Conservation (phyloP, 345 rosid genomes). For the Chamaenerion angustifolium region DNA sequence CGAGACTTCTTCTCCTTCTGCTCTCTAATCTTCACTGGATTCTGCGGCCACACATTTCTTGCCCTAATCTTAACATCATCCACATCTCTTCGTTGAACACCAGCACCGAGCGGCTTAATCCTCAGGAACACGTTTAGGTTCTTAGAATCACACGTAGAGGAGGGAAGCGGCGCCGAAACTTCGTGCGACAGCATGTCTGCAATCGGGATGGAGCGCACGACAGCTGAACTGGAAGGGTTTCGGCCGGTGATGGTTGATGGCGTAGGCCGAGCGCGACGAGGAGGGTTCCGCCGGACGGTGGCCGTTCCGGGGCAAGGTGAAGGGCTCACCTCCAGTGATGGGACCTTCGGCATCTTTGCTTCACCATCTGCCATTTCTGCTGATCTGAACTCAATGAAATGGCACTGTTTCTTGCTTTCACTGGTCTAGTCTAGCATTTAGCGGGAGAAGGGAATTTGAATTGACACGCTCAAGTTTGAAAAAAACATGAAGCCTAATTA, state of each 20-base stretch:
- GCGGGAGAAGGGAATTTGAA: too few relatives aligned
- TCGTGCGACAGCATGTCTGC: slow-evolving; percentile 44
- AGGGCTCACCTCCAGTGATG: slow-evolving; percentile 13
- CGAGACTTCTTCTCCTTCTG: slow-evolving; percentile 23
- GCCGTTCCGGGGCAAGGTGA: slow-evolving; percentile 34
- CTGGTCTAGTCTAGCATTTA: too few relatives aligned
- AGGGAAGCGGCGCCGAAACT: slow-evolving; percentile 12
- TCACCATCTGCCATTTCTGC: too few relatives aligned
- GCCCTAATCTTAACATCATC: slow-evolving; percentile 7
- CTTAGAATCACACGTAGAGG: slow-evolving; percentile 11
- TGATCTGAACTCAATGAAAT: too few relatives aligned
- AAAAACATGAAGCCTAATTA: too few relatives aligned
- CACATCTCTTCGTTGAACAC: not conserved
- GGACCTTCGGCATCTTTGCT: too few relatives aligned
- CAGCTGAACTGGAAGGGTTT: slow-evolving; percentile 7
- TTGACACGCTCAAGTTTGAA: too few relatives aligned
- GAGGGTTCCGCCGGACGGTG: slow-evolving; percentile 69
- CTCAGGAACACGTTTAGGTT: slow-evolving; percentile 59
- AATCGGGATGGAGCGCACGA: slow-evolving; percentile 44
- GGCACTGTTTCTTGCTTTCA: too few relatives aligned
- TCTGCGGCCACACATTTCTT: slow-evolving; percentile 57
- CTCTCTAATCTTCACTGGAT: slow-evolving; percentile 24
- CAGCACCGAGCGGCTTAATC: slow-evolving; percentile 27
- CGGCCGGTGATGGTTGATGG: slow-evolving; percentile 15
- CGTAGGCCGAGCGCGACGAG: slow-evolving; percentile 55